Percentiles rank a stretch among this genome's conserved stretches.
These are phyloP conservation scores for Telfairia occidentalis DNA, from an alignment of 331 rosid genomes.

Conservation along the genomic window DNA sequence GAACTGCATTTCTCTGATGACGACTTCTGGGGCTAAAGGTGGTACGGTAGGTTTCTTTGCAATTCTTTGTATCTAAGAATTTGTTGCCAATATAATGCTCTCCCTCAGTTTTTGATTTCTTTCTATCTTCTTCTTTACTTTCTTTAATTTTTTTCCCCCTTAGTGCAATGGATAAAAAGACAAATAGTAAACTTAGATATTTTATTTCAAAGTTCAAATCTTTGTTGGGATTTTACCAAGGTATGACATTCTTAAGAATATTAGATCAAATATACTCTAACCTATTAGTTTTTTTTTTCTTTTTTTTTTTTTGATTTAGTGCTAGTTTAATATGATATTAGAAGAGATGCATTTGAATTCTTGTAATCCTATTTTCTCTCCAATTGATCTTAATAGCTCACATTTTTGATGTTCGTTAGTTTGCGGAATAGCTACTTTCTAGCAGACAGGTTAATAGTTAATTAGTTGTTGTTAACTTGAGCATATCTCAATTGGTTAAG, in stretches of 20 bases:
- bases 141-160: neutral
- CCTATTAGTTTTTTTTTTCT: too few relatives aligned
- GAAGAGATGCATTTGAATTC: neutral
- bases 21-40: slow-evolving; percentile 97
- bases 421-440: neutral
- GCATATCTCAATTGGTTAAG: too few relatives aligned
- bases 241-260: neutral
- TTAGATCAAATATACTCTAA: neutral
- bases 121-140: neutral
- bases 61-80: neutral
- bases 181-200: neutral
- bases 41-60: slow-evolving; percentile 48
- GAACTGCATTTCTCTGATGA: slow-evolving; percentile 93
- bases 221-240: neutral
- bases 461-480: neutral
- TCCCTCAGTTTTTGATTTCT: neutral
- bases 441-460: neutral
- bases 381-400: neutral
- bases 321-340: neutral
- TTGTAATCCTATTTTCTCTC: neutral
- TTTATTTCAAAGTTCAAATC: neutral
- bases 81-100: neutral
- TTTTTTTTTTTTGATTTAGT: neutral
- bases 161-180: neutral
- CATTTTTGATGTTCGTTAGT: neutral